Conservation (phyloP, 78 protist genomes). For the Speleostelium caveatum region DNA sequence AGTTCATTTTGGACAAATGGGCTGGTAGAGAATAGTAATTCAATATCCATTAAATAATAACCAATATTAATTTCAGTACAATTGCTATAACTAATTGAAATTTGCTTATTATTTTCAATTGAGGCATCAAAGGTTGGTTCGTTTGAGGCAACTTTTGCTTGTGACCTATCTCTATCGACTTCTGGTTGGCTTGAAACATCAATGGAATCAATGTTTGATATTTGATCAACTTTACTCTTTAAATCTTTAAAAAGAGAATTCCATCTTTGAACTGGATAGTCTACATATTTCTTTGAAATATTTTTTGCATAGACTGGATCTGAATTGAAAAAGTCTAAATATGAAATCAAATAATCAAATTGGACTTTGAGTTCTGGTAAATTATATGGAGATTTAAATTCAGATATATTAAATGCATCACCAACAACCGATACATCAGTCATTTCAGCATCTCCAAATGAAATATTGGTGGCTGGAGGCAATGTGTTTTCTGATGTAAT, state of each 20-base stretch:
- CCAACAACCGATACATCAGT: not conserved
- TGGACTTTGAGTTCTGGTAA: conserved; percentile 66
- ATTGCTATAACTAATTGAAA: conserved; percentile 55
- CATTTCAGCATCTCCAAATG: not conserved
- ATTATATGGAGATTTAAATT: conserved; percentile 38
- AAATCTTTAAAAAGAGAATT: conserved; percentile 46
- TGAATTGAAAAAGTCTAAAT: conserved; percentile 67
- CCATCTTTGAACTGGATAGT: conserved; percentile 75
- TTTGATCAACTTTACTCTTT: conserved; percentile 45
- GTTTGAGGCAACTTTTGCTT: conserved; percentile 35
- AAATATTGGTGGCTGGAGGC: not conserved
- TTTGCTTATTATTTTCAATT: conserved; percentile 23
- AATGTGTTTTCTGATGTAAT: not conserved
- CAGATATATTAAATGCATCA: conserved; percentile 12
- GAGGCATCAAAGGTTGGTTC: conserved; percentile 68
- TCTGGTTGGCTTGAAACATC: conserved; percentile 30
- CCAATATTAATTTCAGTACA: conserved; percentile 27
- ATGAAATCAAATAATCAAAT: conserved; percentile 51
- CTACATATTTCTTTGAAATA: conserved; percentile 54
- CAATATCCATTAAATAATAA: conserved; percentile 78
- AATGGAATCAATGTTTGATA: conserved; percentile 8
- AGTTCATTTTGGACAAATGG: conserved; percentile 80
- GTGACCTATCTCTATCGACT: conserved; percentile 57
- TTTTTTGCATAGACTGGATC: conserved; percentile 52
- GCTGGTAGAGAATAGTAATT: conserved; percentile 59